Conservation (phyloP, 2,329 filamentous ascomycete genomes). For the Colletotrichum caudatum region DNA sequence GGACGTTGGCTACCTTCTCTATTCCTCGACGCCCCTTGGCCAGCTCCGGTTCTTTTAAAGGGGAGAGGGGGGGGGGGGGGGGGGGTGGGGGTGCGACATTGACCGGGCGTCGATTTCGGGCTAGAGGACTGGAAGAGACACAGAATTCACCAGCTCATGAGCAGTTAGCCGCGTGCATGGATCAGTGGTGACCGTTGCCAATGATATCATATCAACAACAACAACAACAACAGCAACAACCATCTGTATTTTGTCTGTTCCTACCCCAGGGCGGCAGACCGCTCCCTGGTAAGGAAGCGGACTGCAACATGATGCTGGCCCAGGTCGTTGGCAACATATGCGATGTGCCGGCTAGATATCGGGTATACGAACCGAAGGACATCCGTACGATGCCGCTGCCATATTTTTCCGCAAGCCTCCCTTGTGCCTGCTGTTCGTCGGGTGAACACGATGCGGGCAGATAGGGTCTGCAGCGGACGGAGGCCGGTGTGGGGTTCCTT, state of each 20-base stretch:
- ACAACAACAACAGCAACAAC: not conserved
- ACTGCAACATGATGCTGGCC: not conserved
- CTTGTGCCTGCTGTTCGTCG: not conserved
- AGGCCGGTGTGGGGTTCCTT: not conserved
- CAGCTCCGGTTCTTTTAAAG: not conserved
- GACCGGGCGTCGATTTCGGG: not conserved
- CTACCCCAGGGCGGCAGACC: not conserved
- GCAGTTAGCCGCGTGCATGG: not conserved
- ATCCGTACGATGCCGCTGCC: no score
- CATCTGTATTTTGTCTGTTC: not conserved
- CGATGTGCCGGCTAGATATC: not conserved
- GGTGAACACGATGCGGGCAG: not conserved
- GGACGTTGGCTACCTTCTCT: not conserved
- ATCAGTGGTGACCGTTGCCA: not conserved
- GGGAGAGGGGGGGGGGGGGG: not conserved
- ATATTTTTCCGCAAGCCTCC: not conserved
- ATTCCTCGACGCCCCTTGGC: not conserved
- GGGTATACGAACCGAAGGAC: not conserved
- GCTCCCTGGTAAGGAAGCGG: not conserved
- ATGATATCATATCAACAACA: not conserved
- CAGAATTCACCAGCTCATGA: not conserved
- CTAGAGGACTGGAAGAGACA: not conserved
- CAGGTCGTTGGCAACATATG: not conserved
- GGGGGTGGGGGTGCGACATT: not conserved
- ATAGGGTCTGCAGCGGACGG: not conserved